These are phyloP conservation scores for Aspergillus felis DNA, from an alignment of 2,329 filamentous ascomycete species.

Conservation along the genomic window DNA sequence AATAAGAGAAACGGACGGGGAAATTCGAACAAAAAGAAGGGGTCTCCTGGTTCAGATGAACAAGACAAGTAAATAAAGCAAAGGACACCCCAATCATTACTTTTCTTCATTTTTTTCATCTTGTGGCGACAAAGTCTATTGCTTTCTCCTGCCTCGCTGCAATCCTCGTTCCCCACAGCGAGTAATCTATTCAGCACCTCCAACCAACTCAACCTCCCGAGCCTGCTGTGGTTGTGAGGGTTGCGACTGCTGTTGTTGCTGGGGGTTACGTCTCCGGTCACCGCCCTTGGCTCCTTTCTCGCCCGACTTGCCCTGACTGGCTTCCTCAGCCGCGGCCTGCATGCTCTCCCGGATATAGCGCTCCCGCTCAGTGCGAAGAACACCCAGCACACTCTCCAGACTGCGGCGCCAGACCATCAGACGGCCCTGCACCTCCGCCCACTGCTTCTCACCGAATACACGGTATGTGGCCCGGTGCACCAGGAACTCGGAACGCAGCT, in stretches of 20 bases:
- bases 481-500: slow-evolving; percentile 87
- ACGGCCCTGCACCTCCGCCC: slow-evolving; percentile 86
- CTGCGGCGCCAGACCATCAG: slow-evolving; percentile 89
- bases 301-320: slow-evolving; percentile 19
- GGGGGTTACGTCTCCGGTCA: slow-evolving; percentile 32
- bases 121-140: background rate
- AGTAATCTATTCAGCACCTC: slow-evolving; percentile 24
- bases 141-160: no score
- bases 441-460: slow-evolving; percentile 97
- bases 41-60: background rate
- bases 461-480: slow-evolving; percentile 96
- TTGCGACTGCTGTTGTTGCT: slow-evolving; percentile 21
- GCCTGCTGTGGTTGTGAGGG: slow-evolving; percentile 17
- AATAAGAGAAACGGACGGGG: background rate
- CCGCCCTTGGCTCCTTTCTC: slow-evolving; percentile 27
- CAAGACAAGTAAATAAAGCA: slow-evolving; percentile 5
- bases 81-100: slow-evolving; percentile 5
- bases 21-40: slow-evolving; percentile 13
- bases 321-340: slow-evolving; percentile 49
- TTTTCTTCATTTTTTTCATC: background rate
- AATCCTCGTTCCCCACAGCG: background rate
- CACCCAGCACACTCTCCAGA: slow-evolving; percentile 70
- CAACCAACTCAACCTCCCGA: slow-evolving; percentile 36
- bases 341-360: slow-evolving; percentile 66
- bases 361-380: slow-evolving; percentile 76